A percentile compares a stretch with the other conserved stretches of the same genome.
phyloP scores from a whole-genome alignment of 2,329 filamentous ascomycete species.

The Myriosclerotinia curreyana region DNA sequence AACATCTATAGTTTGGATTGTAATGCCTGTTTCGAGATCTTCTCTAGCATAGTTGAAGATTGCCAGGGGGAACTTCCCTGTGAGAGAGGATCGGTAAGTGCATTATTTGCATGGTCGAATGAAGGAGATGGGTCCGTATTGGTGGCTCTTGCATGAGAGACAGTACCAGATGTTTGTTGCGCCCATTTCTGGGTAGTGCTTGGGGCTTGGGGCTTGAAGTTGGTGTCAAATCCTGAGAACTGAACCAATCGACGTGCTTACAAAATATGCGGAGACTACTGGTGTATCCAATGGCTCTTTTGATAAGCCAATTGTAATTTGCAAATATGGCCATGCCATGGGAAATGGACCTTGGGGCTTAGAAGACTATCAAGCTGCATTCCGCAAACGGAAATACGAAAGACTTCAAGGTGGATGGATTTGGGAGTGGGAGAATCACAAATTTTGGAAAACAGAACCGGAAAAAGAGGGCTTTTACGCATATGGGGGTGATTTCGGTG shows the following conservation, averaged over 20 bases:
- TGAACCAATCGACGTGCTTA: constrained; percentile 46
- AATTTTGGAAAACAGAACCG: constrained; percentile 47
- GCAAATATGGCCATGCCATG: constrained; percentile 64
- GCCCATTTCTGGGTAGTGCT: too few relatives aligned
- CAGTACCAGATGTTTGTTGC: too few relatives aligned
- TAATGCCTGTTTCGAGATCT: too few relatives aligned
- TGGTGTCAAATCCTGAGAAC: too few relatives aligned
- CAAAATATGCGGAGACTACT: constrained; percentile 39
- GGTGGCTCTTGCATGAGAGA: too few relatives aligned
- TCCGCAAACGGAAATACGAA: constrained; percentile 40
- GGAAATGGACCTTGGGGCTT: constrained; percentile 70
- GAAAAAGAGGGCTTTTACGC: constrained; percentile 49
- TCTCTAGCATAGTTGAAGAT: too few relatives aligned
- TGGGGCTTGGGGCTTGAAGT: too few relatives aligned
- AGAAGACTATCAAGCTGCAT: constrained; percentile 64
- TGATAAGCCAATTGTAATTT: constrained; percentile 56
- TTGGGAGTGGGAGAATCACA: constrained; percentile 66
- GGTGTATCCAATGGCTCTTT: constrained; percentile 45
- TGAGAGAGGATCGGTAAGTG: too few relatives aligned
- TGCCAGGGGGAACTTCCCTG: too few relatives aligned
- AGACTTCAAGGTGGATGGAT: constrained; percentile 46
- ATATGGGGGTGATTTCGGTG: constrained; percentile 62
- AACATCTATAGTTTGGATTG: too few relatives aligned
- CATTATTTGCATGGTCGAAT: too few relatives aligned
- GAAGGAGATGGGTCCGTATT: too few relatives aligned